Conservation (phyloP, 768 basidiomycete genomes). For the Kockovaella imperatae region DNA sequence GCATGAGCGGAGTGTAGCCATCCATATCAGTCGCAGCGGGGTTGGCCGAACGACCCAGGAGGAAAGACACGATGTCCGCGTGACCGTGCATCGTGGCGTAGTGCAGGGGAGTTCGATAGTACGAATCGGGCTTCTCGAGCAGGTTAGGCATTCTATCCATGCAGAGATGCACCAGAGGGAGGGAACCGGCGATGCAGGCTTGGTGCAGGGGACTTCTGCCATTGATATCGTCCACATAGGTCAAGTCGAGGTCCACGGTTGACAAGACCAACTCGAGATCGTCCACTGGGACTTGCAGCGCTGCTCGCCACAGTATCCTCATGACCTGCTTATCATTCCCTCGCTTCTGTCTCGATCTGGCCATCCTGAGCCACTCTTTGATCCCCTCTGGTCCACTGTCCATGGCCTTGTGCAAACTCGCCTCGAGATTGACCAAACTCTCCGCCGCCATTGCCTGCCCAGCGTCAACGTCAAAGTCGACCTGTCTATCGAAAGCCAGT, state of each 20-base stretch:
- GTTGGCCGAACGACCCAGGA: conserved; percentile 60
- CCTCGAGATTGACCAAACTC: conserved; percentile 80
- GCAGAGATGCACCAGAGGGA: conserved; percentile 71
- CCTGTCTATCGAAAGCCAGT: conserved; percentile 32
- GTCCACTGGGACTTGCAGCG: conserved; percentile 51
- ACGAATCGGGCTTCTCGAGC: conserved; percentile 71
- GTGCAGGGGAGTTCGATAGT: conserved; percentile 87
- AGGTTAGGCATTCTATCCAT: conserved; percentile 59
- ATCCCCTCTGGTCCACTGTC: conserved; percentile 54
- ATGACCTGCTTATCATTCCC: conserved; percentile 57
- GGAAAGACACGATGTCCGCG: conserved; percentile 61
- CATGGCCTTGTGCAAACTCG: conserved; percentile 71
- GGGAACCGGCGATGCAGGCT: conserved; percentile 74
- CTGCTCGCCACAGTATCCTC: conserved; percentile 87
- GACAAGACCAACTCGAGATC: conserved; percentile 64
- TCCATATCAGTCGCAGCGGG: conserved; percentile 72
- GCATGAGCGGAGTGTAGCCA: conserved; percentile 87
- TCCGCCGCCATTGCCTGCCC: conserved; percentile 49
- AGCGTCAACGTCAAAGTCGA: conserved; percentile 41
- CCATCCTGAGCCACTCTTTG: conserved; percentile 55
- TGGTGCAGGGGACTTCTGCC: conserved; percentile 88
- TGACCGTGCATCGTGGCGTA: conserved; percentile 95
- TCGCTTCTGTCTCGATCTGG: conserved; percentile 20
- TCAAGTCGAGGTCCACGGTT: conserved; percentile 66
- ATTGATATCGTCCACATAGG: conserved; percentile 93